A percentile compares a stretch with the other conserved stretches of the same genome.
Conservation (phyloP, 169 alveolate genomes). For the Perkinsus olseni region DNA sequence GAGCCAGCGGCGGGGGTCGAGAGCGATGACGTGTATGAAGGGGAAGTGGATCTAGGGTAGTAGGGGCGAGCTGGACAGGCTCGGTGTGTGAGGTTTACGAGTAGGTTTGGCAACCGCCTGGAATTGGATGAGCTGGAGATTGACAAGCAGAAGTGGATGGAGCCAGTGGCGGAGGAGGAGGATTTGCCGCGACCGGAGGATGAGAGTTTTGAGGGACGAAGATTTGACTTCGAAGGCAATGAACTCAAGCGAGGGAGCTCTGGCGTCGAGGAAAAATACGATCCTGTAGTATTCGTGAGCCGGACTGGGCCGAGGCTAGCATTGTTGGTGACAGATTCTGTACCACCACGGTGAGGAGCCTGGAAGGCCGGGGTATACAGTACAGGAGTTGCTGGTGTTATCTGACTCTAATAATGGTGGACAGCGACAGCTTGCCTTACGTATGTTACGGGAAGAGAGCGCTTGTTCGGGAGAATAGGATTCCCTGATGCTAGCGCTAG, state of each 20-base stretch:
- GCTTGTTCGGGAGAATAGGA: no score
- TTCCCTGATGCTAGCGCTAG: no score
- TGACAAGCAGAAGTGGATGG: neutral
- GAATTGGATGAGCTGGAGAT: neutral
- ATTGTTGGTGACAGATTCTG: neutral
- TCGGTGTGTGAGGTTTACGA: neutral
- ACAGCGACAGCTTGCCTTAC: neutral
- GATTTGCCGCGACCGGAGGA: neutral
- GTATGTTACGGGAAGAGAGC: neutral
- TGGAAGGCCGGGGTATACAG: neutral
- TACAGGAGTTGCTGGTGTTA: neutral
- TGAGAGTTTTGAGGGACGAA: neutral
- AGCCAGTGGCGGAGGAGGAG: neutral
- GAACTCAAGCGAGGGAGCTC: neutral
- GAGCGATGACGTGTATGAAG: neutral
- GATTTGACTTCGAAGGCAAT: neutral
- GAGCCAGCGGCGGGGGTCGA: neutral
- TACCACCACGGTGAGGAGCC: neutral
- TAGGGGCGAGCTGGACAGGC: neutral
- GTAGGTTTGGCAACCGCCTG: neutral
- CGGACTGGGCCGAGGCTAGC: neutral
- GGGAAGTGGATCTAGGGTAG: neutral
- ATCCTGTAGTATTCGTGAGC: neutral
- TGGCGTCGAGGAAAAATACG: neutral
- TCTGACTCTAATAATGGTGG: neutral